Evolutionary conservation across 139 green algal genomes (phyloP).

Genomic region (Axilococcus clingmanii): DNA sequence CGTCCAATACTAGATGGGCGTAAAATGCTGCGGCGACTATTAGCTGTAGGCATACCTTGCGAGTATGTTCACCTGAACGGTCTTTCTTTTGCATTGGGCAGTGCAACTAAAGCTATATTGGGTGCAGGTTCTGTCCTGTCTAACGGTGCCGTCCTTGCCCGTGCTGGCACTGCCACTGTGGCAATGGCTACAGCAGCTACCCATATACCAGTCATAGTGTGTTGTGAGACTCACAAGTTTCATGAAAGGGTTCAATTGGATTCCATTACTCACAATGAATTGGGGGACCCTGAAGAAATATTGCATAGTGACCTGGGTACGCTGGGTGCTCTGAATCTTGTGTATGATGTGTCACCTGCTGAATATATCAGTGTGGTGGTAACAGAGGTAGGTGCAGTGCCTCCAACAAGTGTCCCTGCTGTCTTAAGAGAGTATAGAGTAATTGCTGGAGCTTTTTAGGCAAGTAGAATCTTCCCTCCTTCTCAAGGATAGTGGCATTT

Average conservation of each 20-base stretch:
- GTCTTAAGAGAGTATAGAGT: conserved; percentile 74
- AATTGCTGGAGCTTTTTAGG: too few species aligned
- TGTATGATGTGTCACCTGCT: conserved; percentile 87
- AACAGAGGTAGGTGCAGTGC: conserved; percentile 88
- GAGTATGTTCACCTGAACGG: conserved; percentile 67
- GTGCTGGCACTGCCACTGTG: conserved; percentile 73
- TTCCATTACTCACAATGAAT: conserved; percentile 91
- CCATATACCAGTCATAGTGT: conserved; percentile 83
- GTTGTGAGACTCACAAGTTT: conserved; percentile 96
- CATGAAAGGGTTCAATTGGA: conserved; percentile 69
- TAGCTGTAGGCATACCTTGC: conserved; percentile 57
- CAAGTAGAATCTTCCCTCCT: too few species aligned
- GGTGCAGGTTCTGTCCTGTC: conserved; percentile 81
- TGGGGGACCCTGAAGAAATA: conserved; percentile 70
- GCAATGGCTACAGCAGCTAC: conserved; percentile 63
- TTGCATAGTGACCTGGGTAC: neutral
- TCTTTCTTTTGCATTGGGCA: conserved; percentile 64
- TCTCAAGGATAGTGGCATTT: too few species aligned
- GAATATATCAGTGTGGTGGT: conserved; percentile 87
- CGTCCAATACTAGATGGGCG: conserved; percentile 73
- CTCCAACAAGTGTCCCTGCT: conserved; percentile 81
- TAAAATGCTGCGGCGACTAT: conserved; percentile 46
- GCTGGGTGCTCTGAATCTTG: conserved; percentile 67
- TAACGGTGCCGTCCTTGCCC: conserved; percentile 82
- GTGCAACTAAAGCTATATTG: conserved; percentile 81